Conservation (phyloP, 169 alveolate species). For the Cryptosporidium muris region DNA sequence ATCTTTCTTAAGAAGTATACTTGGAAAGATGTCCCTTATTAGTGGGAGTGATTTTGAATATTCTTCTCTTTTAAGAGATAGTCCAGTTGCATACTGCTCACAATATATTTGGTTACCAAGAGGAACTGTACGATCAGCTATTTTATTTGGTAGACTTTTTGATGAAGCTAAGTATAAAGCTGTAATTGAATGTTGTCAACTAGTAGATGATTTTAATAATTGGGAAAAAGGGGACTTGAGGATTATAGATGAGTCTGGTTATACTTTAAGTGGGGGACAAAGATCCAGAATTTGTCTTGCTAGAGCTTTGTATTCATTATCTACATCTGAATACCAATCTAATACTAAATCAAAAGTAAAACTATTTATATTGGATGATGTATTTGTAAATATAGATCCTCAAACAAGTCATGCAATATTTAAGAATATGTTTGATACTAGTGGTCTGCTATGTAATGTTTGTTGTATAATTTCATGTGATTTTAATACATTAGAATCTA, state of each 20-base stretch:
- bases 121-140: conserved; percentile 42
- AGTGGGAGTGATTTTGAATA: neutral
- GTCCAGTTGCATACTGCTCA: neutral
- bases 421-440: conserved; percentile 19
- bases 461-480: conserved; percentile 15
- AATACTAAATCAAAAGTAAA: neutral
- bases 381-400: conserved; percentile 10
- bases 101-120: conserved; percentile 52
- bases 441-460: neutral
- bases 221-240: conserved; percentile 36
- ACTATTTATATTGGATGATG: conserved; percentile 34
- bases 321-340: neutral
- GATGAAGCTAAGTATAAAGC: conserved; percentile 2
- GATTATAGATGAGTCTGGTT: conserved; percentile 44
- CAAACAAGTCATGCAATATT: conserved; percentile 21
- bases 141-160: conserved; percentile 21
- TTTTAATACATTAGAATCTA: neutral
- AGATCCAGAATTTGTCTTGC: conserved; percentile 54
- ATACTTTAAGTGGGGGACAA: conserved; percentile 44
- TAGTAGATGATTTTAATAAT: conserved; percentile 5
- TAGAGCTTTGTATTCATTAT: conserved; percentile 19
- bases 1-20: neutral
- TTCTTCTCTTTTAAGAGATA: neutral
- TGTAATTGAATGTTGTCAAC: conserved; percentile 26
- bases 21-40: neutral